A percentile compares a stretch with the other conserved stretches of the same genome.
Evolutionary conservation across 441 rosid species (phyloP).

Genomic region (Codiaeum variegatum): DNA sequence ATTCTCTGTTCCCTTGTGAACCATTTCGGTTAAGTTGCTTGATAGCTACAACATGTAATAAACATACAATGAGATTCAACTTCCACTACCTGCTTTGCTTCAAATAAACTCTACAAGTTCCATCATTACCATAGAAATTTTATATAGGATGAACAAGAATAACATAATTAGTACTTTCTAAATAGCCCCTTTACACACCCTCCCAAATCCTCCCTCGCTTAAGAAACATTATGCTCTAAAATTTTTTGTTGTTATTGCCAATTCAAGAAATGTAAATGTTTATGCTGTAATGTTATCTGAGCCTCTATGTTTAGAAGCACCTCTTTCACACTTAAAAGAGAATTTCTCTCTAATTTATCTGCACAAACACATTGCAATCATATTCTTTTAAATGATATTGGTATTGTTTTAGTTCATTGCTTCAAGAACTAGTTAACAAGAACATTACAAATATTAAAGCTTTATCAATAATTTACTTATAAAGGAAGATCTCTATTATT

Average conservation of each 20-base stretch:
- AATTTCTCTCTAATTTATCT: slow-evolving; percentile 43
- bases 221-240: slow-evolving; percentile 55
- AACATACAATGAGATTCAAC: slow-evolving; percentile 12
- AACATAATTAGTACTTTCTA: slow-evolving; percentile 58
- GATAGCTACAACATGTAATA: slow-evolving; percentile 69
- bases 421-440: background rate
- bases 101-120: background rate
- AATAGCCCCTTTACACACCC: slow-evolving; percentile 59
- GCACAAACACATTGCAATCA: no score
- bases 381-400: no score
- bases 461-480: background rate
- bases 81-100: background rate
- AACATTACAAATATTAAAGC: background rate
- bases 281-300: slow-evolving; percentile 51
- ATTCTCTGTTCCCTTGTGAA: slow-evolving; percentile 84
- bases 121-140: background rate
- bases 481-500: background rate
- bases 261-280: slow-evolving; percentile 55
- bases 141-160: background rate
- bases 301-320: slow-evolving; percentile 33
- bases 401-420: background rate
- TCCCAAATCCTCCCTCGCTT: slow-evolving; percentile 73
- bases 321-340: slow-evolving; percentile 32
- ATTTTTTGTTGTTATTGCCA: slow-evolving; percentile 51
- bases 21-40: slow-evolving; percentile 86